phyloP scores from a whole-genome alignment of 306 rosid genomes.

The Arachis stenosperma region DNA sequence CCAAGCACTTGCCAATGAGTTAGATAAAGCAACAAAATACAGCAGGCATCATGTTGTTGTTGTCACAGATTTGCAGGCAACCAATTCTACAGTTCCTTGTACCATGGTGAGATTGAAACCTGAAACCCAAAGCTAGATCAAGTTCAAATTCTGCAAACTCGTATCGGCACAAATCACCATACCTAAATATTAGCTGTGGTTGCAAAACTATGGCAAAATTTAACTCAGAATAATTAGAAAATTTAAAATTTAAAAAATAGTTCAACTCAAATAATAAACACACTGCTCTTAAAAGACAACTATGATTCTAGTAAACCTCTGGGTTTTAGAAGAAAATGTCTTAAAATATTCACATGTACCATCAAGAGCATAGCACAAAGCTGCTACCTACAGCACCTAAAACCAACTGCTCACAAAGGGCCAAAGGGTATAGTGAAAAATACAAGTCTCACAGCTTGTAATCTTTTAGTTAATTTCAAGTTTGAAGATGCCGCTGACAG shows the following conservation, averaged over 20 bases:
- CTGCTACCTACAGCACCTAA: background rate
- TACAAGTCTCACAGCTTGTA: background rate
- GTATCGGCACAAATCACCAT: conserved; percentile 34
- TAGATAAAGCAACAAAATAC: conserved; percentile 16
- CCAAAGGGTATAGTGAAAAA: background rate
- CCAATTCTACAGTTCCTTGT: conserved; percentile 12
- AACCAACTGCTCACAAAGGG: background rate
- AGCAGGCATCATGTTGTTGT: conserved; percentile 12
- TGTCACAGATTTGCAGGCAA: conserved; percentile 4
- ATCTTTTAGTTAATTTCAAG: background rate
- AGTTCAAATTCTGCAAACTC: conserved; percentile 35
- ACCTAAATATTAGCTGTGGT: conserved; percentile 7
- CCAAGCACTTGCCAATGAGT: conserved; percentile 12
- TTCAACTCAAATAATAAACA: background rate
- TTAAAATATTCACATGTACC: background rate
- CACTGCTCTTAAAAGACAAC: background rate
- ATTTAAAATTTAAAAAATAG: background rate
- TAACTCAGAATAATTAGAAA: conserved; percentile 4
- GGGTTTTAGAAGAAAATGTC: background rate
- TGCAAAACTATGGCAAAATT: background rate
- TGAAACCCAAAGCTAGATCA: conserved; percentile 15
- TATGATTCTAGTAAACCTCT: background rate
- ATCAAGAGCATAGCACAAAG: background rate
- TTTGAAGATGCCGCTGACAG: background rate
- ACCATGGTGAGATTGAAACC: conserved; percentile 31